Percentiles rank a stretch among this genome's conserved stretches.
phyloP scores from a whole-genome alignment of 495 filamentous ascomycete genomes.

The Aspergillus mulundensis region DNA sequence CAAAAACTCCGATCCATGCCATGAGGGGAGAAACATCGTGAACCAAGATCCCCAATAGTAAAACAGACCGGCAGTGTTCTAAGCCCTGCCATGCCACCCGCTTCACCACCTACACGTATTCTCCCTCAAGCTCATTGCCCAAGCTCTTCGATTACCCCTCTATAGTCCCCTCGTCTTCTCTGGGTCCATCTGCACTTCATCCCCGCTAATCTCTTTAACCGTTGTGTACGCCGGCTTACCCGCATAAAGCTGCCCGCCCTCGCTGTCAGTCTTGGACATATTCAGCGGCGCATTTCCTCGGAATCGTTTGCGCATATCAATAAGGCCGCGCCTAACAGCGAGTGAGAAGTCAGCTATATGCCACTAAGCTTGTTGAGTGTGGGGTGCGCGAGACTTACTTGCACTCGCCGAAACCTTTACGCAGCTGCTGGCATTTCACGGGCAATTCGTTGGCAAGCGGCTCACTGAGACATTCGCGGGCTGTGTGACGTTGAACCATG shows the following conservation, averaged over 20 bases:
- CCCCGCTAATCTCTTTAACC: conserved; percentile 43
- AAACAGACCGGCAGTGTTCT: neutral
- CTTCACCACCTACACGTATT: neutral
- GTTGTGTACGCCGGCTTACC: conserved; percentile 67
- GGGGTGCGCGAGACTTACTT: conserved; percentile 47
- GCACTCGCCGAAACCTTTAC: conserved; percentile 89
- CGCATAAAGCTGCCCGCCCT: conserved; percentile 65
- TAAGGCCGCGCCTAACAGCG: conserved; percentile 67
- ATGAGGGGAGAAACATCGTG: neutral
- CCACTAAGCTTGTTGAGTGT: neutral
- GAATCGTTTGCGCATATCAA: conserved; percentile 99
- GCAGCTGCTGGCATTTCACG: conserved; percentile 84
- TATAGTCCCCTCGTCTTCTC: conserved; percentile 47
- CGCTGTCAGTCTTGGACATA: conserved; percentile 43
- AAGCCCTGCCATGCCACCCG: neutral
- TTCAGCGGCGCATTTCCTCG: conserved; percentile 87
- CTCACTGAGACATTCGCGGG: conserved; percentile 79
- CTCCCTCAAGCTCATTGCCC: neutral
- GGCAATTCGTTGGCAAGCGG: conserved; percentile 77
- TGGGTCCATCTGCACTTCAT: conserved; percentile 48
- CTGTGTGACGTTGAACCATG: conserved; percentile 79
- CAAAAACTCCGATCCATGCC: conserved; percentile 24
- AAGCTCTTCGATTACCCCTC: neutral
- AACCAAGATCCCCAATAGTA: neutral
- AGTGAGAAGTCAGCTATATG: neutral